These are phyloP conservation scores for Lasiosphaeriaceae sp. DNA, from an alignment of 495 filamentous ascomycete genomes.

Conservation along the genomic window DNA sequence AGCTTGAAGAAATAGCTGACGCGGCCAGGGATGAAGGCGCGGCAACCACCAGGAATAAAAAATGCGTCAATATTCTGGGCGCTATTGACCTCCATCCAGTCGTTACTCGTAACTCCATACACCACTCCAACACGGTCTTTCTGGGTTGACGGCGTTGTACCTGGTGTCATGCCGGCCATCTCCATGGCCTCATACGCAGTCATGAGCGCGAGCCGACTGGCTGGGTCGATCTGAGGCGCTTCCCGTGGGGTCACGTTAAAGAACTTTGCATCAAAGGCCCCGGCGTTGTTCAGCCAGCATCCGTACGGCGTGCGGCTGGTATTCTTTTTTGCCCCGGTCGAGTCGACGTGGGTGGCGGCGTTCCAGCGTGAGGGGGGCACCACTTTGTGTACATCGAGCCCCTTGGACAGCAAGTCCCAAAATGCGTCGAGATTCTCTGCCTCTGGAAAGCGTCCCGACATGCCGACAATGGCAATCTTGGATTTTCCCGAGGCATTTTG, in stretches of 20 bases:
- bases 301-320: slow-evolving; percentile 67
- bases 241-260: slow-evolving; percentile 88
- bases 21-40: slow-evolving; percentile 60
- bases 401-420: slow-evolving; percentile 60
- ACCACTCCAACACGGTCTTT: slow-evolving; percentile 77
- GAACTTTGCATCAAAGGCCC: slow-evolving; percentile 70
- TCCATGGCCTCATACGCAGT: slow-evolving; percentile 83
- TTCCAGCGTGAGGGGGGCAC: slow-evolving; percentile 67
- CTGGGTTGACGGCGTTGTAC: slow-evolving; percentile 68
- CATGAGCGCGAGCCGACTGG: slow-evolving; percentile 67
- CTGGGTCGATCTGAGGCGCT: slow-evolving; percentile 73
- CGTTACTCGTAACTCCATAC: slow-evolving; percentile 77
- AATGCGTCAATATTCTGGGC: slow-evolving; percentile 77
- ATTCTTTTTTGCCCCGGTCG: slow-evolving; percentile 62
- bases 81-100: slow-evolving; percentile 74
- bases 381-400: slow-evolving; percentile 46
- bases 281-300: slow-evolving; percentile 72
- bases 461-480: slow-evolving; percentile 60
- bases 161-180: slow-evolving; percentile 71
- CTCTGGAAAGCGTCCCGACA: slow-evolving; percentile 61
- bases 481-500: not conserved
- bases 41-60: slow-evolving; percentile 70
- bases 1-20: slow-evolving; percentile 42
- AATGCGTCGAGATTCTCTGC: slow-evolving; percentile 52
- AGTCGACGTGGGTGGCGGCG: slow-evolving; percentile 64